Base-by-base conservation (phyloP, 495 filamentous ascomycete genomes). In the Corynascus novoguineensis region DNA sequence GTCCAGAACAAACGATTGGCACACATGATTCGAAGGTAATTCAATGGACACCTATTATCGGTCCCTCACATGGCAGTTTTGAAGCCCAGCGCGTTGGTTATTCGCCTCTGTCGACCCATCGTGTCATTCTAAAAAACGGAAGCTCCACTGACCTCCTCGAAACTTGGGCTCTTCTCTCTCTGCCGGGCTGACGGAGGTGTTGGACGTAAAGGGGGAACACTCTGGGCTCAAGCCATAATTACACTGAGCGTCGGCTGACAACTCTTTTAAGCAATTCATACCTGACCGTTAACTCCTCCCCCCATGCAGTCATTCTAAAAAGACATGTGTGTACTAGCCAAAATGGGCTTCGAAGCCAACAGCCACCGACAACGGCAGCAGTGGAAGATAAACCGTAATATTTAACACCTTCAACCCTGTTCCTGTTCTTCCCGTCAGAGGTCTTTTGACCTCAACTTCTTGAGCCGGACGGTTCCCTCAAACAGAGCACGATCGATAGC, bases 401-500 rank as follows among this genome's bases (percentile, higher is more conserved):
- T 59, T 55, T 60, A 59, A 47, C 2, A 59, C 53, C 38, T 55
- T 24, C 51, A 28, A n/a, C 27, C 7, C 42, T n/a, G 12, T 19
- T 31, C 19, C 19, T n/a, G 15, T 34, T 3, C 27, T 2, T 14
- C 41, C 24, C 47, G 35, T 62, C 47, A 80, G 38, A 78, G 62
- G 55, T 75, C 78, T 67, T 83, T 83, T 8, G 71, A 62, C 59
- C 95, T 88, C 69, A 96, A 53, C 81, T 98, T 98, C 81, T 86
- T 91, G 55, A 95, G 78, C 58, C 88, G 79, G 58, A 85, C 83
- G 3, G 77, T 79, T 29, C 95, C 93, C 70, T 97, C 93, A 62
- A 96, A 99, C 41, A 97, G 71, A 37, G 86, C 90, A 21, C 95
- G 83, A 66, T 99, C 93, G 15, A 99, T 73, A 11, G 93, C 92